phyloP scores from a whole-genome alignment of 306 rosid genomes.

The Prunus kanzakura region DNA sequence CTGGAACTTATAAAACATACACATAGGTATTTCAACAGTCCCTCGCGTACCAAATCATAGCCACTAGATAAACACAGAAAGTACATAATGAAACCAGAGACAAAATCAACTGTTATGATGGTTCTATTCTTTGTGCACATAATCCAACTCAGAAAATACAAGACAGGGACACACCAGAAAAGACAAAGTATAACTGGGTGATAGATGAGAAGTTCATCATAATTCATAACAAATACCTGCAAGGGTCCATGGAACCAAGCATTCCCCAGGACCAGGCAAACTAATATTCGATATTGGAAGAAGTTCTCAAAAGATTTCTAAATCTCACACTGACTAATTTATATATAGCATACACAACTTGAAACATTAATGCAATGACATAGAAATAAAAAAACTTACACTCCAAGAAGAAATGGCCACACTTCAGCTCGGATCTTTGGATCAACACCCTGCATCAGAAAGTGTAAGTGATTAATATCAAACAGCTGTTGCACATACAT shows the following conservation, averaged over 20 bases:
- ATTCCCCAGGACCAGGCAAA: neutral
- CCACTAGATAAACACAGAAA: neutral
- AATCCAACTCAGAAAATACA: neutral
- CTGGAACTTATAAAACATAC: neutral
- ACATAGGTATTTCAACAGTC: neutral
- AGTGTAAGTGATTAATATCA: neutral
- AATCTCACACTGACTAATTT: neutral
- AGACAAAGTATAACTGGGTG: neutral
- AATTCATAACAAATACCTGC: neutral
- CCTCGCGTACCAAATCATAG: neutral
- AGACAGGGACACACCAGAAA: neutral
- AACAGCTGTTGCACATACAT: neutral
- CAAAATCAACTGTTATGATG: neutral
- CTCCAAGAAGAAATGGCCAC: conserved; percentile 32
- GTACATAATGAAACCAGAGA: neutral
- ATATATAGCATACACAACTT: neutral
- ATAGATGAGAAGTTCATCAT: neutral
- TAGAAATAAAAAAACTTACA: neutral
- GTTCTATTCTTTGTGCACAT: neutral
- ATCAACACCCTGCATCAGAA: conserved; percentile 24
- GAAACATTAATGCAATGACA: neutral
- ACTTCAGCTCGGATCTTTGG: conserved; percentile 25
- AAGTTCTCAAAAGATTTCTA: neutral
- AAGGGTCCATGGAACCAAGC: neutral
- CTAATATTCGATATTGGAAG: neutral